phyloP scores from a whole-genome alignment of 2,329 filamentous ascomycete species.

The Pseudocercospora vitis region DNA sequence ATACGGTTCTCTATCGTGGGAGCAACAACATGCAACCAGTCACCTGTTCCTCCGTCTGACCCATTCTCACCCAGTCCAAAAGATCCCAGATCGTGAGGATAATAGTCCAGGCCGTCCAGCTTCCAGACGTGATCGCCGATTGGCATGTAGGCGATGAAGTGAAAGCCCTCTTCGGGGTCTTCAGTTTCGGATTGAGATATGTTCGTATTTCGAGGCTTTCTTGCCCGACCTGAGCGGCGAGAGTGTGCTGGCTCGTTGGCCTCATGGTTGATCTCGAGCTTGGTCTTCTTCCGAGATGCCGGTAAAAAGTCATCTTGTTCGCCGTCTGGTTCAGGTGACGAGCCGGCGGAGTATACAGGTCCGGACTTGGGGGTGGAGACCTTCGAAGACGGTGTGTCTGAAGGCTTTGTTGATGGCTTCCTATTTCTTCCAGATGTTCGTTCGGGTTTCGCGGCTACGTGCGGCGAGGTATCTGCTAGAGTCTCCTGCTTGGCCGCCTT shows the following conservation, averaged over 20 bases:
- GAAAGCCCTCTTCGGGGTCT: constrained; percentile 66
- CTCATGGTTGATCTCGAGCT: constrained; percentile 8
- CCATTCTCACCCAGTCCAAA: constrained; percentile 37
- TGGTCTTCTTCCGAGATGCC: neutral
- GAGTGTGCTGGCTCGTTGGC: constrained; percentile 6
- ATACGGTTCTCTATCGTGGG: constrained; percentile 68
- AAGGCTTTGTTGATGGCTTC: neutral
- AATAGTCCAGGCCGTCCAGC: constrained; percentile 77
- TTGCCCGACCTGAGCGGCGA: constrained; percentile 31
- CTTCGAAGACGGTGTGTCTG: constrained; percentile 6
- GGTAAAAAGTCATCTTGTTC: constrained; percentile 13
- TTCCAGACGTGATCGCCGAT: constrained; percentile 76
- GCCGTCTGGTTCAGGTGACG: constrained; percentile 13
- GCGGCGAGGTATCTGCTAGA: neutral
- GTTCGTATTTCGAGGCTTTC: constrained; percentile 20
- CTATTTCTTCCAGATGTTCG: neutral
- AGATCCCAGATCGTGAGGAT: constrained; percentile 65
- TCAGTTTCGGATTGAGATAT: constrained; percentile 46
- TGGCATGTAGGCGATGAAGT: constrained; percentile 88
- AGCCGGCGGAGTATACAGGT: constrained; percentile 5
- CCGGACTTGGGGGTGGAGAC: neutral
- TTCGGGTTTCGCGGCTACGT: neutral
- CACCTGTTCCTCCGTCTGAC: constrained; percentile 43
- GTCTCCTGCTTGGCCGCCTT: constrained; percentile 26
- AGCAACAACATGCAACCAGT: constrained; percentile 68